phyloP scores from a whole-genome alignment of 129 eudicot species.

The Flaveria linearis region DNA sequence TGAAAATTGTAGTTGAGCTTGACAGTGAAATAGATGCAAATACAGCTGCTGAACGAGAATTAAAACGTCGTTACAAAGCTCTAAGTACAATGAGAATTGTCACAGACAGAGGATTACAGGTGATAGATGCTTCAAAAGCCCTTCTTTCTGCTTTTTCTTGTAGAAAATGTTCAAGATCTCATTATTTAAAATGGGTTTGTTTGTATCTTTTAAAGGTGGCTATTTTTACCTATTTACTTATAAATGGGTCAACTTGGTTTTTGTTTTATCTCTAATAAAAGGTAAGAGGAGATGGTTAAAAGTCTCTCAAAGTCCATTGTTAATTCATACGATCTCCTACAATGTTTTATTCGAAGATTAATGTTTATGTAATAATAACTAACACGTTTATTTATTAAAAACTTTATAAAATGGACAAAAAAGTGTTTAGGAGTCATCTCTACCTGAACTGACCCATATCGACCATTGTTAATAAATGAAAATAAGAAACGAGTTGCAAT shows the following conservation, averaged over 20 bases:
- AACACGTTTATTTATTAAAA: background rate
- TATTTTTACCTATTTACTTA: background rate
- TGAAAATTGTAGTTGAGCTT: slow-evolving; percentile 87
- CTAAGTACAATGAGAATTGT: slow-evolving; percentile 72
- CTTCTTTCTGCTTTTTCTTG: background rate
- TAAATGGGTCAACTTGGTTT: background rate
- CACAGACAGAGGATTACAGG: slow-evolving; percentile 88
- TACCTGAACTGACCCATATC: background rate
- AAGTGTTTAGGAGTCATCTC: background rate
- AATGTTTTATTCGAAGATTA: slow-evolving; percentile 13
- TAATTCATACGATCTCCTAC: background rate
- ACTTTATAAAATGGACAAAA: background rate
- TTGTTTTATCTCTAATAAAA: background rate
- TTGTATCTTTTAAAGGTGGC: background rate
- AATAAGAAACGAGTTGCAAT: background rate
- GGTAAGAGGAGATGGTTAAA: background rate
- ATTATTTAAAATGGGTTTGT: background rate
- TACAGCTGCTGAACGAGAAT: slow-evolving; percentile 71
- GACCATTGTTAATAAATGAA: background rate
- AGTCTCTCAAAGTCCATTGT: background rate
- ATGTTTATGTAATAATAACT: background rate
- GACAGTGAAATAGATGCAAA: slow-evolving; percentile 90
- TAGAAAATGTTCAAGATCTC: background rate
- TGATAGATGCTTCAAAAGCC: slow-evolving; percentile 23
- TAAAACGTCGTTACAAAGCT: slow-evolving; percentile 77